A percentile compares a stretch with the other conserved stretches of the same genome.
phyloP scores from a whole-genome alignment of 371 early-diverging fungal genomes.

The Circinella umbellata region DNA sequence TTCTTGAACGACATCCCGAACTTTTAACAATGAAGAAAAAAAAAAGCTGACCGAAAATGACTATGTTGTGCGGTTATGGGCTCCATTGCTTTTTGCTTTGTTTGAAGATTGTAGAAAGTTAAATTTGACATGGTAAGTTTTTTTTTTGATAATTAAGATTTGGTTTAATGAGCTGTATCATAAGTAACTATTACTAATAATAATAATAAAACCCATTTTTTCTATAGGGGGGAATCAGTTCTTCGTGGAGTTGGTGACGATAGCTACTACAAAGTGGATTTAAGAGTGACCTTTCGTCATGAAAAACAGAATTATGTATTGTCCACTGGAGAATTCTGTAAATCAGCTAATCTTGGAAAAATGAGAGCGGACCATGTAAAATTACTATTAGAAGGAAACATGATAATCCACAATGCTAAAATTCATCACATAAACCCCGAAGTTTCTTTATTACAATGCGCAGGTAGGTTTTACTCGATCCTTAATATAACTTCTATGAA shows the following conservation, averaged over 20 bases:
- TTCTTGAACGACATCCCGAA: slow-evolving; percentile 4
- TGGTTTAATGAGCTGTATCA: slow-evolving; percentile 4
- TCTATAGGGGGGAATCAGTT: slow-evolving; percentile 4
- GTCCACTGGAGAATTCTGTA: slow-evolving; percentile 1
- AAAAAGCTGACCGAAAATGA: slow-evolving; percentile 1
- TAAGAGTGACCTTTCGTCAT: not conserved
- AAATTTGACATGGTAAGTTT: slow-evolving; percentile 3
- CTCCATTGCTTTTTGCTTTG: slow-evolving; percentile 3
- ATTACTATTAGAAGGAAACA: slow-evolving; percentile 6
- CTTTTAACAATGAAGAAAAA: not conserved
- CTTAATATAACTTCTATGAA: slow-evolving; percentile 2
- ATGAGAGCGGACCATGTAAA: not conserved
- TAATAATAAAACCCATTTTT: not conserved
- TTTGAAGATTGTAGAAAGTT: slow-evolving; percentile 2
- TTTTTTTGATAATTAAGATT: slow-evolving; percentile 3
- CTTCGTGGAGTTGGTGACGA: slow-evolving; percentile 4
- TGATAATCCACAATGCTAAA: slow-evolving; percentile 1
- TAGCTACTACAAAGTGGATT: slow-evolving; percentile 4
- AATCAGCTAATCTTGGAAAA: slow-evolving; percentile 6
- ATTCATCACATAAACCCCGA: not conserved
- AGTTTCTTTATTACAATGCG: slow-evolving; percentile 3
- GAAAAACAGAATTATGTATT: slow-evolving; percentile 1
- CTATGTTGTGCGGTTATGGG: slow-evolving; percentile 4
- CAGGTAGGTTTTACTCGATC: not conserved
- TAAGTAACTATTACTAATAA: slow-evolving; percentile 2